phyloP scores from a whole-genome alignment of 768 basidiomycete genomes.

The Tylopilus felleus region DNA sequence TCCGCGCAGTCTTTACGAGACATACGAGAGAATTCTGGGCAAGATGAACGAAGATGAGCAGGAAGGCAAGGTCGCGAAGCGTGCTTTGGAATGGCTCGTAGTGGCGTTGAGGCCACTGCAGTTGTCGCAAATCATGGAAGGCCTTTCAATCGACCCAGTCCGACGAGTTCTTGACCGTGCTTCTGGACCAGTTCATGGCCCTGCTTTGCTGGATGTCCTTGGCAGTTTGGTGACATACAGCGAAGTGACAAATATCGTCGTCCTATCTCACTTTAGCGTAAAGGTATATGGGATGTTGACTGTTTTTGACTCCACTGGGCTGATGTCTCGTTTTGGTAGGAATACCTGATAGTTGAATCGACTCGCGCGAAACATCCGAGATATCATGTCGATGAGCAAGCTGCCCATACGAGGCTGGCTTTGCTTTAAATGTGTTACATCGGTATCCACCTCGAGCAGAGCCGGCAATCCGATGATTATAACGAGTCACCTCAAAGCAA shows the following conservation, averaged over 20 bases:
- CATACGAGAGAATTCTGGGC: neutral
- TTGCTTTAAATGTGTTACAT: neutral
- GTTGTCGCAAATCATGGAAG: neutral
- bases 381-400: neutral
- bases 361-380: neutral
- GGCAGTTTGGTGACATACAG: neutral
- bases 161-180: neutral
- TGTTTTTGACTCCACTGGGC: neutral
- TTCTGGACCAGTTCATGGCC: neutral
- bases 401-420: neutral
- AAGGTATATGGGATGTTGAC: neutral
- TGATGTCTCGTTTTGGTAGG: neutral
- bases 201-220: neutral
- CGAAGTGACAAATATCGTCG: neutral
- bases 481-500: neutral
- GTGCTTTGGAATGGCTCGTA: neutral
- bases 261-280: neutral
- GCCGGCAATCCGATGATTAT: neutral
- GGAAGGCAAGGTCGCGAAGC: neutral
- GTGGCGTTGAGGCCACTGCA: constrained; percentile 1
- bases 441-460: neutral
- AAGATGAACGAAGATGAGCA: neutral
- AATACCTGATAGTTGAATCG: neutral
- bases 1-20: neutral
- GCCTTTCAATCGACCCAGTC: neutral